Percentiles rank a stretch among this genome's conserved stretches.
Conservation (phyloP, 495 filamentous ascomycete species). For the Darksidea phi region DNA sequence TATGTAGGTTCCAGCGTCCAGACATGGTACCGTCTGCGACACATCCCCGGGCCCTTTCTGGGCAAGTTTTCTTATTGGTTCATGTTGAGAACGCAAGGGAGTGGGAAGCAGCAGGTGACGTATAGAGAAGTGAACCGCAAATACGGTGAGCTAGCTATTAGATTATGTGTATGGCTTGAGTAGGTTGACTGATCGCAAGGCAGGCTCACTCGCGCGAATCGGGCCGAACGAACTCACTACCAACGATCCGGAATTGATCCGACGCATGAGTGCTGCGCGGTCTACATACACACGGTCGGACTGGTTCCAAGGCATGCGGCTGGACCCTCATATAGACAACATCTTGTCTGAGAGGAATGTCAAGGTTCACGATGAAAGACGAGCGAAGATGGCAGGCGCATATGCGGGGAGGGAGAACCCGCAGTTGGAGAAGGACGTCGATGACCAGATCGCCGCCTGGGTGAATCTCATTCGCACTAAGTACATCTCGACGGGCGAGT, state of each 20-base stretch:
- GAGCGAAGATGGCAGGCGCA: constrained; percentile 17
- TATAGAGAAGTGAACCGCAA: constrained; percentile 36
- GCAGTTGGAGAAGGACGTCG: constrained; percentile 31
- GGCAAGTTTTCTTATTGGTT: constrained; percentile 16
- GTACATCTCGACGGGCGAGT: constrained; percentile 35
- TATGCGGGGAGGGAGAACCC: constrained; percentile 37
- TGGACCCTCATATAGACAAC: constrained; percentile 33
- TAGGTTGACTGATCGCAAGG: neutral
- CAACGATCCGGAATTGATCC: constrained; percentile 34
- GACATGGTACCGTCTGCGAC: constrained; percentile 20
- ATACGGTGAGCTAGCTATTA: constrained; percentile 35
- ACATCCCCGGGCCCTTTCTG: constrained; percentile 23
- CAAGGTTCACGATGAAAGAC: constrained; percentile 23
- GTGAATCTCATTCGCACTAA: constrained; percentile 34
- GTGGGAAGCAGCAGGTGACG: constrained; percentile 2
- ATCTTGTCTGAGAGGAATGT: constrained; percentile 32
- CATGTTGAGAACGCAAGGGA: constrained; percentile 13
- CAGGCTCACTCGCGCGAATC: constrained; percentile 41
- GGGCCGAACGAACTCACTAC: constrained; percentile 39
- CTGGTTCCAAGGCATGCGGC: constrained; percentile 11
- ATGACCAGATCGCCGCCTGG: constrained; percentile 27
- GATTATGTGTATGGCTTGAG: neutral
- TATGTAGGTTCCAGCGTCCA: neutral
- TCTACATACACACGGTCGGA: constrained; percentile 24
- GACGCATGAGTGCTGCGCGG: constrained; percentile 35